Evolutionary conservation across 441 rosid species (phyloP).

Genomic region (Bruguiera hainesii): DNA sequence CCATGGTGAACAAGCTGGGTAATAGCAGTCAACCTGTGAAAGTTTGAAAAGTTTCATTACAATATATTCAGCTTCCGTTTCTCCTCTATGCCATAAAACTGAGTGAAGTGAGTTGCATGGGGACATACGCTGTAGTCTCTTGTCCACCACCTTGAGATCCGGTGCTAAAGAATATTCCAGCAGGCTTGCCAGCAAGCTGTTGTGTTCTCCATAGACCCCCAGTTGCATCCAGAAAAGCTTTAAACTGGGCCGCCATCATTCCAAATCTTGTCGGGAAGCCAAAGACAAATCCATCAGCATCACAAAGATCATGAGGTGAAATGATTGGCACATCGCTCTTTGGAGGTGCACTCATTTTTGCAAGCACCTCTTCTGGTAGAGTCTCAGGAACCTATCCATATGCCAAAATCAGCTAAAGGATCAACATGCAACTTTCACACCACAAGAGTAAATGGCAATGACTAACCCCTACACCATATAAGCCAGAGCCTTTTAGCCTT

Average conservation of each 20-base stretch:
- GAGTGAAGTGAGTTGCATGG: neutral
- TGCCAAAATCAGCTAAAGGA: conserved; percentile 12
- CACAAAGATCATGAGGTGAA: conserved; percentile 58
- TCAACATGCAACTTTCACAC: neutral
- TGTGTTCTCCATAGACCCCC: conserved; percentile 91
- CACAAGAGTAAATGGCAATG: neutral
- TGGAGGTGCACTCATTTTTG: conserved; percentile 81
- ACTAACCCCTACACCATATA: neutral
- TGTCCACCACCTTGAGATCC: conserved; percentile 99
- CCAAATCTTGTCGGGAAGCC: conserved; percentile 97
- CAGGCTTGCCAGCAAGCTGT: conserved; percentile 92
- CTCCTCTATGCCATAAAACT: neutral
- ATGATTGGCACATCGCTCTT: conserved; percentile 79
- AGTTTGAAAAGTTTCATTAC: conserved; percentile 10
- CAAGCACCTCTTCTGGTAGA: conserved; percentile 69
- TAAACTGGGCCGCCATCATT: conserved; percentile 96
- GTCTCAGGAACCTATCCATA: conserved; percentile 74
- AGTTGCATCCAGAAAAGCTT: conserved; percentile 91
- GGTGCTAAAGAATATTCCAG: conserved; percentile 91
- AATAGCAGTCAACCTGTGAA: conserved; percentile 72
- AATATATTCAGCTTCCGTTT: neutral
- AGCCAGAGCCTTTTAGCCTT: no score
- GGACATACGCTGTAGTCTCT: conserved; percentile 88
- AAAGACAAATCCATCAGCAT: conserved; percentile 81
- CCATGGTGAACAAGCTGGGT: conserved; percentile 98